Base-by-base conservation (phyloP, 2,329 filamentous ascomycete species). In the Calonectria naviculata region DNA sequence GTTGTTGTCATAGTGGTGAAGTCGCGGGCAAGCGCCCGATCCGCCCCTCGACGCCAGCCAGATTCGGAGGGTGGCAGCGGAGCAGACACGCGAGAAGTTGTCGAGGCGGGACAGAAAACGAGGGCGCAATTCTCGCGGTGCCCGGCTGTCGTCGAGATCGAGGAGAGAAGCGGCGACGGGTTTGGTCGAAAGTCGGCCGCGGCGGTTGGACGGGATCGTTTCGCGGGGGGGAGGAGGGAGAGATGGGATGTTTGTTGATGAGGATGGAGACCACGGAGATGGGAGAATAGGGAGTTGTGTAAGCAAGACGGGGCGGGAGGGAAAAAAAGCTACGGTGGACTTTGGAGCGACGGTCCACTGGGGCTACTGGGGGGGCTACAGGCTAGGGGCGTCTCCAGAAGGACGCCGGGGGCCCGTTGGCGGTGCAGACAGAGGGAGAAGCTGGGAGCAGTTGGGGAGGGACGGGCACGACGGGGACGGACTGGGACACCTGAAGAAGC, bases 1-100 rank as follows among this genome's bases (percentile, higher is more conserved):
- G 78, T 76, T 71, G 80, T 80, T 79, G 83, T 84, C 79, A 76
- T 82, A 76, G 74, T 82, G 78, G 74, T 72, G 76, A 77, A 79
- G 73, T 79, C 73, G 81, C 82, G 82, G 82, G 82, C 82, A 78
- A 81, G 71, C 74, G 82, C 82, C 82, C 82, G 82, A 81, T 82
- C 80, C 79, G 77, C 80, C 80, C 81, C 76, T 76, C 73, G 75
- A 78, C 66, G 78, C 79, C 81, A 83, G 82, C 82, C 82, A 83
- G 82, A 70, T 76, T 81, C 75, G 72, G 75, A 69, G 75, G 58
- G 62, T 71, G 47, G 70, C 65, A 68, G 60, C 66, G 74, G 65
- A 71, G 71, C 61, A 71, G 67, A 64, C 61, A 47, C 70, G 61
- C 61, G 70, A 54, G 62, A 68, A 70, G 58, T 58, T 68, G 70